Evolutionary conservation across 495 filamentous ascomycete species (phyloP), one percentile per base, ranked within the genome.

Genomic region (Cercophora scortea): DNA sequence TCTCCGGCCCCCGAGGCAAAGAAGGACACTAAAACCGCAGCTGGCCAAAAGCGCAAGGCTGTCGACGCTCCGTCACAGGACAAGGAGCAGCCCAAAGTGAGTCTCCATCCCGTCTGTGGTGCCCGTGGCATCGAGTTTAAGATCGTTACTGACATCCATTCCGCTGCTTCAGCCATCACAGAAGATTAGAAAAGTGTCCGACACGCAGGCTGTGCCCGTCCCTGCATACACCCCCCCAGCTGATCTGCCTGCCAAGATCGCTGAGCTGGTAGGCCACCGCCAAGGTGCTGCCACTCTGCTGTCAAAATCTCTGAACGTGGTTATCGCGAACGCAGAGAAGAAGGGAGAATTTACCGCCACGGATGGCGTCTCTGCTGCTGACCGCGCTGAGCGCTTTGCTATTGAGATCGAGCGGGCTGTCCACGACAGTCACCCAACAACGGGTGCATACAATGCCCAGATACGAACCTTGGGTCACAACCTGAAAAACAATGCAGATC

Each of bases 401-500:
- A 67, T 95, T 13, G 75, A 86, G 50, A 84, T 96, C 50, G 91
- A 97, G 69, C 79, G 72, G 32, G 77, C 76, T 7, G 72, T 79
- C 33, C 61, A 71, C 34, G 71, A 73, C 34, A 70, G 71, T 0
- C 73, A 79, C 45, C 66, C n/a, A 59, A 25, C 25, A 25, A 70
- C 25, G 54, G 54, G 9, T 17, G 61, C 71, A 6, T 79, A 79
- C 52, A 61, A 55, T 9, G 64, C 64, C 8, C 77, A 79, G 55
- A 60, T 68, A 32, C 66, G 76, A 4, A 70, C 86, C 33, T 76
- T 97, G 43, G 68, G 78, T 41, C 84, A 84, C 71, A 96, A 96
- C 70, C 71, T 95, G 54, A 93, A 94, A 74, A 81, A 80, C 64
- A 98, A 98, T 64, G 64, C 79, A 53, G 82, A 86, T 55, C 79